These are phyloP conservation scores for Rachicladosporium sp. DNA, from an alignment of 2,329 filamentous ascomycete genomes.

Conservation along the genomic window DNA sequence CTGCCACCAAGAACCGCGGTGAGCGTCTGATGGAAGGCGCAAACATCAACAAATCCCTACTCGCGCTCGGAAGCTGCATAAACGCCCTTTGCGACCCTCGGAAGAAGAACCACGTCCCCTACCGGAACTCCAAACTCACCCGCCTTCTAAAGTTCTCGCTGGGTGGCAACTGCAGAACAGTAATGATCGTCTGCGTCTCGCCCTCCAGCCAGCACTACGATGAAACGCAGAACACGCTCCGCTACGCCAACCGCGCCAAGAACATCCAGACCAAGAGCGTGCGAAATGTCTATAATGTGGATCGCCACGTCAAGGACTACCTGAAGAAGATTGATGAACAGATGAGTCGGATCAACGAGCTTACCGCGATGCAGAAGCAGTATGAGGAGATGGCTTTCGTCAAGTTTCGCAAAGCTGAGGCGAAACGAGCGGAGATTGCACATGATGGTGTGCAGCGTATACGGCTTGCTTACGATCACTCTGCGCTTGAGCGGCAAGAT, in stretches of 20 bases:
- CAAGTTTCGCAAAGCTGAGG: conserved; percentile 82
- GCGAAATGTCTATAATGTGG: conserved; percentile 96
- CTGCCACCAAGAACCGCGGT: conserved; percentile 90
- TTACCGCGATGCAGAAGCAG: conserved; percentile 86
- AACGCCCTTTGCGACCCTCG: conserved; percentile 91
- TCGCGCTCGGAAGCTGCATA: conserved; percentile 92
- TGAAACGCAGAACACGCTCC: conserved; percentile 93
- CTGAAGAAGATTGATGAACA: conserved; percentile 99
- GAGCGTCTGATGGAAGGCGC: conserved; percentile 85
- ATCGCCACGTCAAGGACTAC: conserved; percentile 97
- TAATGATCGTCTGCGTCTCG: conserved; percentile 98
- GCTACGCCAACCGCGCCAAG: conserved; percentile 95
- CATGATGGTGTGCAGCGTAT: conserved; percentile 72
- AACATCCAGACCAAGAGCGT: conserved; percentile 99
- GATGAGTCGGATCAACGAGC: conserved; percentile 89
- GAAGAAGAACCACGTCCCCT: conserved; percentile 87
- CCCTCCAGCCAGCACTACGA: conserved; percentile 95
- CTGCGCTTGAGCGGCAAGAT: conserved; percentile 63
- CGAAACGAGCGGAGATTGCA: conserved; percentile 65
- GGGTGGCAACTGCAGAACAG: conserved; percentile 94
- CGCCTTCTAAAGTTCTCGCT: conserved; percentile 92
- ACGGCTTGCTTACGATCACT: conserved; percentile 72
- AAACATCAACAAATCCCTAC: conserved; percentile 97
- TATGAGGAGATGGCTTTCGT: conserved; percentile 67
- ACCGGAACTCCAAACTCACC: conserved; percentile 94